Evolutionary conservation across 148 eudicot genomes (phyloP), one percentile per base, ranked within the genome.

Genomic region (Fagopyrum homotropicum): DNA sequence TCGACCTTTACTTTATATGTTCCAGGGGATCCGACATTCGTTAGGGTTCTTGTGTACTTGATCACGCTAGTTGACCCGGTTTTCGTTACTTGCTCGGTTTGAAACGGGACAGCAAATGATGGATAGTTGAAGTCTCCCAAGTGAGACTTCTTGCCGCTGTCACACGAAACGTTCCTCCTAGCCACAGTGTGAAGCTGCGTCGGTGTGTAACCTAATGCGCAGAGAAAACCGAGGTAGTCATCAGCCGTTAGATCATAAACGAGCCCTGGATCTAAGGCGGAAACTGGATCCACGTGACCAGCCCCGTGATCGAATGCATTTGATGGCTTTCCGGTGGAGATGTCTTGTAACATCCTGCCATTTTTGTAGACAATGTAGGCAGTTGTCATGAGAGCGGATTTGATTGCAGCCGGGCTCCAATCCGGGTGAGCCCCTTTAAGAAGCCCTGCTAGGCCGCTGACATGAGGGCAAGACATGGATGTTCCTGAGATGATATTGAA

Each of bases 11-110:
- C 93, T 69, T 85, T 90, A 79, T 92, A 94, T 1, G 89, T 89
- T 0, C 88, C 87, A 0, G 92, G 80, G 0, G 89, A 78, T 9
- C 93, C 98, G 7, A 94, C 97, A 73, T 92, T 94, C 54, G 97
- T 92, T 48, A 94, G 74, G 9, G 90, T 90, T 45, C 98, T 82
- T 2, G 86, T 81, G 85, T 87, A 76, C 83, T 88, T 89, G 69
- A 85, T 19, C 46, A 64, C 56, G 4, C 45, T 78, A 17, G 2
- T 71, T 17, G 51, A 81, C 75, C 9, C 74, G 63, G 19, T 26
- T 16, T 7, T 11, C 8, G 15, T 72, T 26, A 15, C 43, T 46
- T 6, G 76, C 48, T 12, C 46, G 29, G 82, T 51, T 49, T 69
- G 50, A 47, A 86, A 78, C 1, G 79, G 10, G 47, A 87, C 90